Conservation (phyloP, 306 rosid species). For the Potentilla sterilis region DNA sequence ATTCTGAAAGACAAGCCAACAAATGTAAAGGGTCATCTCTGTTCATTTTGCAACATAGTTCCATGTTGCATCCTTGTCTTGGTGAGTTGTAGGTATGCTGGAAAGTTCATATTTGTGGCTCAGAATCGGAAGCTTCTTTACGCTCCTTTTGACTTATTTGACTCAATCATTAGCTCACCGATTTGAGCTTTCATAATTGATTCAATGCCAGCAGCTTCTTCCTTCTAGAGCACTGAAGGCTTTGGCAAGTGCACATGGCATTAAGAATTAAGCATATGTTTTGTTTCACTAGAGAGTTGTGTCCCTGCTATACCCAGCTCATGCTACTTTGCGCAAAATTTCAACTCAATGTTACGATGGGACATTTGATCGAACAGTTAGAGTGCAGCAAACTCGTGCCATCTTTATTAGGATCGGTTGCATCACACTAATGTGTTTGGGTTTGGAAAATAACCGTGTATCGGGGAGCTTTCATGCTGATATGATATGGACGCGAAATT, state of each 20-base stretch:
- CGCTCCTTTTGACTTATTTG: not conserved
- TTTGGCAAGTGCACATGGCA: slow-evolving; percentile 13
- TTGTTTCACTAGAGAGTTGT: not conserved
- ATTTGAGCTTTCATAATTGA: slow-evolving; percentile 5
- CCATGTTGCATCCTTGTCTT: not conserved
- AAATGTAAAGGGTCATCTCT: not conserved
- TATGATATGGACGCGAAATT: not conserved
- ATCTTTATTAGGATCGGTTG: not conserved
- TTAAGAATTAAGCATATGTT: slow-evolving; percentile 1
- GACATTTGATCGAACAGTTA: not conserved
- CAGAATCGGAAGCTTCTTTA: not conserved
- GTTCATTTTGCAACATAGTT: not conserved
- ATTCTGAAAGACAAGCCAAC: not conserved
- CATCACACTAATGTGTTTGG: not conserved
- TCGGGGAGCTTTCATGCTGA: not conserved
- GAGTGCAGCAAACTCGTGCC: not conserved
- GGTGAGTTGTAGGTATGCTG: not conserved
- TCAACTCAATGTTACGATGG: not conserved
- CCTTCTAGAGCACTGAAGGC: not conserved
- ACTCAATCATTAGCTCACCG: slow-evolving; percentile 8
- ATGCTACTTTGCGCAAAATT: not conserved
- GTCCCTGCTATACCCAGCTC: not conserved
- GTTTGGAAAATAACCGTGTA: not conserved
- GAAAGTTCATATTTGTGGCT: not conserved
- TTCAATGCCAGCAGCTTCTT: not conserved